Evolutionary conservation across 257 asterid genomes (phyloP).

Genomic region (Salvia rosmarinus): DNA sequence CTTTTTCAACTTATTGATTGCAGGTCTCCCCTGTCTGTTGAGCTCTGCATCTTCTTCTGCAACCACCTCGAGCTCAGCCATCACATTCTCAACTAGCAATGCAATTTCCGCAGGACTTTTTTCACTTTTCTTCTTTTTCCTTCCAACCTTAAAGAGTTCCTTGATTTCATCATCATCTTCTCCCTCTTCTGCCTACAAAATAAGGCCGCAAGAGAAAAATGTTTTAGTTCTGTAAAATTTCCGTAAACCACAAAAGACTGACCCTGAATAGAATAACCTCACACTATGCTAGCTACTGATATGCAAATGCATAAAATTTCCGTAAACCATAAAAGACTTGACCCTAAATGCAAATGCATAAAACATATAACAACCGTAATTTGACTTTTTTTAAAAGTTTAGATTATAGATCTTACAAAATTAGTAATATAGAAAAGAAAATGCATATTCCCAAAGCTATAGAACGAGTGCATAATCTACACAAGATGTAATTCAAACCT

Average conservation of each 20-base stretch:
- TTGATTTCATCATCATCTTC: slow-evolving; percentile 90
- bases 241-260: background rate
- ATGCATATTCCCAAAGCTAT: background rate
- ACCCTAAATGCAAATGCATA: slow-evolving; percentile 6
- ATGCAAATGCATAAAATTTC: background rate
- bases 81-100: slow-evolving; percentile 76
- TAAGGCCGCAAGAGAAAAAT: slow-evolving; percentile 22
- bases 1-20: slow-evolving; percentile 82
- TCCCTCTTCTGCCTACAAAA: slow-evolving; percentile 84
- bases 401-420: background rate
- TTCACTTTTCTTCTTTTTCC: slow-evolving; percentile 84
- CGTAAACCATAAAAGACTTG: background rate
- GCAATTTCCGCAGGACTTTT: slow-evolving; percentile 94
- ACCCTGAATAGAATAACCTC: background rate
- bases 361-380: slow-evolving; percentile 3
- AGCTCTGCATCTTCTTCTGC: slow-evolving; percentile 97
- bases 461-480: slow-evolving; percentile 15
- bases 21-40: slow-evolving; percentile 81
- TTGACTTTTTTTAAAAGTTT: background rate
- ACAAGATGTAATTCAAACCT: slow-evolving; percentile 48
- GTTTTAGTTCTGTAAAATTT: background rate
- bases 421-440: background rate
- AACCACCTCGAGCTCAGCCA: slow-evolving; percentile 94
- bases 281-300: background rate
- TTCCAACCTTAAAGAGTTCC: slow-evolving; percentile 71